Evolutionary conservation across 768 basidiomycete genomes (phyloP).

Genomic region (Hericium rajendrae): DNA sequence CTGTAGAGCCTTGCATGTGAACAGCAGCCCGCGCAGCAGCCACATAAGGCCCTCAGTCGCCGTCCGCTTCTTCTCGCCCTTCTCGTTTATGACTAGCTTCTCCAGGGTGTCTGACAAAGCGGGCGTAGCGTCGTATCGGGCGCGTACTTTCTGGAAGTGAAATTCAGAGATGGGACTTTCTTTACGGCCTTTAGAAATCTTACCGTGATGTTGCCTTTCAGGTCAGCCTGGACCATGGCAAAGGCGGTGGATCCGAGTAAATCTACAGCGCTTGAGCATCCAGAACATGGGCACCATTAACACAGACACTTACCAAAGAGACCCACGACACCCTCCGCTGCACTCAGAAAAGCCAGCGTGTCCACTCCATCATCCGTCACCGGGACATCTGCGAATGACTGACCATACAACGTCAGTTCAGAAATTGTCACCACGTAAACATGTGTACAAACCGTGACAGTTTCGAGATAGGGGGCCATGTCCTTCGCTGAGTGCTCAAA

Average conservation of each 20-base stretch:
- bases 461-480: slow-evolving; percentile 73
- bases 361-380: slow-evolving; percentile 83
- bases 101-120: slow-evolving; percentile 70
- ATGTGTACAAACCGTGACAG: slow-evolving; percentile 43
- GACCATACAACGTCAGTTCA: background rate
- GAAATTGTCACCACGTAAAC: background rate
- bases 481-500: slow-evolving; percentile 3
- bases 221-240: slow-evolving; percentile 69
- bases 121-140: slow-evolving; percentile 63
- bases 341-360: slow-evolving; percentile 81
- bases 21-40: slow-evolving; percentile 85
- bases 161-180: background rate
- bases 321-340: slow-evolving; percentile 77
- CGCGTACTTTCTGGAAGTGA: slow-evolving; percentile 74
- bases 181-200: slow-evolving; percentile 16
- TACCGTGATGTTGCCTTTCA: slow-evolving; percentile 88
- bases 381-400: slow-evolving; percentile 94
- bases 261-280: slow-evolving; percentile 36
- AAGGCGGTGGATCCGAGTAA: slow-evolving; percentile 83
- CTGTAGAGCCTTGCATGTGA: slow-evolving; percentile 78
- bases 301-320: slow-evolving; percentile 63
- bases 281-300: background rate
- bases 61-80: slow-evolving; percentile 73
- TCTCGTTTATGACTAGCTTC: slow-evolving; percentile 73
- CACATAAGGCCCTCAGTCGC: slow-evolving; percentile 92